Percentiles rank a stretch among this genome's conserved stretches.
These are phyloP conservation scores for Cyberlindnera lachancei DNA, from an alignment of 805 yeast species.

Conservation along the genomic window DNA sequence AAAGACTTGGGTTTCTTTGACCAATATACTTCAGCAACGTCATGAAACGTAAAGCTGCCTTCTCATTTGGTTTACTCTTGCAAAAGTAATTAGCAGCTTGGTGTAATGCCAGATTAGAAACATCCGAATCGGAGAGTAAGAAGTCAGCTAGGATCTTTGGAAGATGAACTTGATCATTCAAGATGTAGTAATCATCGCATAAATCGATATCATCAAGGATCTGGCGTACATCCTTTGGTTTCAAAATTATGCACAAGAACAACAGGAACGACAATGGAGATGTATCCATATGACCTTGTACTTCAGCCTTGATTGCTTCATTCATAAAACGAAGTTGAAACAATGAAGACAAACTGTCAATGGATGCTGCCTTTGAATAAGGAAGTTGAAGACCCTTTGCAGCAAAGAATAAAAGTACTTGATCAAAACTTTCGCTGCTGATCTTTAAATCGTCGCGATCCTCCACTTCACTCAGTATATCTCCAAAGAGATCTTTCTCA, in stretches of 20 bases:
- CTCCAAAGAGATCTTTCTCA: constrained; percentile 29
- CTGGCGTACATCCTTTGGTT: constrained; percentile 29
- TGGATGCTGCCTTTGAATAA: constrained; percentile 43
- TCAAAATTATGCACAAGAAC: constrained; percentile 28
- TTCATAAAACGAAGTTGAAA: constrained; percentile 37
- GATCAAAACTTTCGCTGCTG: constrained; percentile 41
- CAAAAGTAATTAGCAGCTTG: constrained; percentile 29
- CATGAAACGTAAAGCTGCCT: constrained; percentile 27
- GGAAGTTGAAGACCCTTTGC: constrained; percentile 55
- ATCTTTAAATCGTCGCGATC: constrained; percentile 30
- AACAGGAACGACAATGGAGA: constrained; percentile 22
- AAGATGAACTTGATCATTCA: constrained; percentile 28
- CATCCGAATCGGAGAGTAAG: constrained; percentile 23
- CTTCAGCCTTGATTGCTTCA: constrained; percentile 14
- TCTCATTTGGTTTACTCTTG: constrained; percentile 28
- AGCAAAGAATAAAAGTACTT: constrained; percentile 38
- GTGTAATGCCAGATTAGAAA: constrained; percentile 26
- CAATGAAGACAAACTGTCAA: constrained; percentile 35
- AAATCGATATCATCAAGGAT: constrained; percentile 29
- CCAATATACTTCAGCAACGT: constrained; percentile 25
- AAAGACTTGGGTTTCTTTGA: constrained; percentile 24
- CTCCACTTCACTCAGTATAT: constrained; percentile 37
- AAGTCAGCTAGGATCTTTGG: constrained; percentile 31
- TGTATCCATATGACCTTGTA: constrained; percentile 7
- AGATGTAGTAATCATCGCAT: constrained; percentile 23